Evolutionary conservation across 2,329 filamentous ascomycete species (phyloP).

Genomic region (Pyrenochaeta sp.): DNA sequence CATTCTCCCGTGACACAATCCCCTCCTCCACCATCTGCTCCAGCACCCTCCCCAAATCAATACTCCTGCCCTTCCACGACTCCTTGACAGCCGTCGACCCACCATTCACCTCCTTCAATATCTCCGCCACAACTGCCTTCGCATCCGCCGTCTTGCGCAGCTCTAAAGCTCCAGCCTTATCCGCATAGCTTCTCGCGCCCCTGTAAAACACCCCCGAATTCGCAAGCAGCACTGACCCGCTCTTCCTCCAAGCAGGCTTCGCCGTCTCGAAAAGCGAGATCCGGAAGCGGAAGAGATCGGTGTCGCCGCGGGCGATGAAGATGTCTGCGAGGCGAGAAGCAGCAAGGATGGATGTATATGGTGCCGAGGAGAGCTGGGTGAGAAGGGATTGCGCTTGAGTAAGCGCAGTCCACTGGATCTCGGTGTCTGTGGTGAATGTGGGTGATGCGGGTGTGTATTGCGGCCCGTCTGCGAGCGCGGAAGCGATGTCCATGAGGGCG

Average conservation of each 20-base stretch:
- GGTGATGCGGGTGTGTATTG: slow-evolving; percentile 22
- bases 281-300: slow-evolving; percentile 44
- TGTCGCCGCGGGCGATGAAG: slow-evolving; percentile 44
- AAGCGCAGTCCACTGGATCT: slow-evolving; percentile 44
- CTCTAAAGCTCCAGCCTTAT: slow-evolving; percentile 39
- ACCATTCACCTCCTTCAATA: slow-evolving; percentile 51
- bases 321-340: slow-evolving; percentile 38
- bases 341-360: slow-evolving; percentile 24
- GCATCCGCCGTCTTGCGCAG: slow-evolving; percentile 54
- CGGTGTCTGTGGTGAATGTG: slow-evolving; percentile 20
- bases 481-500: slow-evolving; percentile 62
- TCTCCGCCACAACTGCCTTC: slow-evolving; percentile 59
- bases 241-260: slow-evolving; percentile 41
- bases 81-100: slow-evolving; percentile 45
- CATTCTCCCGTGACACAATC: slow-evolving; percentile 47
- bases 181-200: slow-evolving; percentile 41
- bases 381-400: slow-evolving; percentile 40
- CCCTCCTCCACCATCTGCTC: slow-evolving; percentile 63
- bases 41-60: slow-evolving; percentile 54
- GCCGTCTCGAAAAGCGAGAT: slow-evolving; percentile 28
- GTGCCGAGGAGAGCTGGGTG: slow-evolving; percentile 27
- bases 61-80: slow-evolving; percentile 49
- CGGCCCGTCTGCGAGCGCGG: slow-evolving; percentile 49
- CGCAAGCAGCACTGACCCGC: slow-evolving; percentile 41
- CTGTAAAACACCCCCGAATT: slow-evolving; percentile 50